Evolutionary conservation across 768 basidiomycete genomes (phyloP), one percentile per base, ranked within the genome.

Genomic region (Termitomyces sp.): DNA sequence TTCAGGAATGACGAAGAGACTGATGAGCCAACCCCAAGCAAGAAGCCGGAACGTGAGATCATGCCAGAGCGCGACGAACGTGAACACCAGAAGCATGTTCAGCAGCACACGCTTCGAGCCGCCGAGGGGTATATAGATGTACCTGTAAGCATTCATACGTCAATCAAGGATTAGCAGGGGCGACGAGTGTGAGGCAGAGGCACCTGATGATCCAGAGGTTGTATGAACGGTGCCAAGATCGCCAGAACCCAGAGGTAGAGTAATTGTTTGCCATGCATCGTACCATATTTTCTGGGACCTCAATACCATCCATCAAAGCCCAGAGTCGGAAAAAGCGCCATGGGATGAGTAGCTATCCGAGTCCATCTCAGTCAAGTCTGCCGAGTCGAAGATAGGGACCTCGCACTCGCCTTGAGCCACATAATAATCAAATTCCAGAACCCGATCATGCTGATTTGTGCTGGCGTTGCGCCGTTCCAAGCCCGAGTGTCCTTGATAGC

Each of bases 201-300:
- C 69, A 94, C 91, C 95, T 78, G 35, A 94, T 83, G 43, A 95
- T 76, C 97, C 96, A 98, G 13, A 97, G 79, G 64, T 98, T 99
- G 70, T 94, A 98, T 58, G 89, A 92, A 7, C 97, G 78, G 67
- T 98, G 96, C 97, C 96, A 98, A 59, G 87, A 88, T 58, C 94
- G 73, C 97, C 97, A 98, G 70, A 99, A 98, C 0, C 94, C 94
- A 10, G 87, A 68, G 0, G 86, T 82, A 0, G 95, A 97, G 66
- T 98, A 98, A 68, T 98, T 98, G 69, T 98, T 99, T 20, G 85
- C 90, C 86, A 98, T 89, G 65, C 97, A 98, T n/a, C 97, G 82
- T 12, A 99, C 81, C 97, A 98, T 97, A 69, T 99, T 99, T 70
- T 99, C 97, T 0, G 96, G 97, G 0, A 94, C 89, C 62, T 97